Conservation (phyloP, 768 basidiomycete genomes). For the Lentinula aciculospora region DNA sequence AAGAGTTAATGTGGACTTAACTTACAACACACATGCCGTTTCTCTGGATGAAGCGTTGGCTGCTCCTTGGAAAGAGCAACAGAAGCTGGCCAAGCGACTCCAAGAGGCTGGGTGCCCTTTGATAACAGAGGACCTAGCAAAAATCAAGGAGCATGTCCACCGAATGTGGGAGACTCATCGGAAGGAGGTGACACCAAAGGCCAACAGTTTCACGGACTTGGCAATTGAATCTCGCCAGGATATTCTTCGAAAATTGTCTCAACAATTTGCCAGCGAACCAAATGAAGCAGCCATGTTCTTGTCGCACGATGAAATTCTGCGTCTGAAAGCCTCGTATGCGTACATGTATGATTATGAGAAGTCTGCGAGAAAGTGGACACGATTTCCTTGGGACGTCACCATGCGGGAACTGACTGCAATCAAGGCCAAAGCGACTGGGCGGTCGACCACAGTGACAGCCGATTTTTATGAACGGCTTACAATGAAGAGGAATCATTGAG, state of each 20-base stretch:
- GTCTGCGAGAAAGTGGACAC: slow-evolving; percentile 17
- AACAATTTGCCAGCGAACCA: slow-evolving; percentile 29
- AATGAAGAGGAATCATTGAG: slow-evolving; percentile 21
- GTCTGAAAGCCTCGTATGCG: slow-evolving; percentile 51
- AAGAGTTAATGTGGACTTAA: slow-evolving; percentile 21
- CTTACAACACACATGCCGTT: slow-evolving; percentile 15
- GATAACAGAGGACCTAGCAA: slow-evolving; percentile 27
- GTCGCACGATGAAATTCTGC: slow-evolving; percentile 23
- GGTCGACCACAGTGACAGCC: slow-evolving; percentile 33
- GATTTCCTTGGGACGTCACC: slow-evolving; percentile 45
- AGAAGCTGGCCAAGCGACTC: slow-evolving; percentile 15
- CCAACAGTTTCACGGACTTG: slow-evolving; percentile 12
- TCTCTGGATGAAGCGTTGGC: slow-evolving; percentile 24
- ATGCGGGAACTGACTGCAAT: slow-evolving; percentile 48
- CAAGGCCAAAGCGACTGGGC: slow-evolving; percentile 38
- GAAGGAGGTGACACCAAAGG: slow-evolving; percentile 12
- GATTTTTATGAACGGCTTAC: slow-evolving; percentile 41
- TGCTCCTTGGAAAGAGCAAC: slow-evolving; percentile 26
- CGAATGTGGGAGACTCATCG: slow-evolving; percentile 23
- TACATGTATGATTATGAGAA: slow-evolving; percentile 32
- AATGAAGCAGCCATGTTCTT: slow-evolving; percentile 20
- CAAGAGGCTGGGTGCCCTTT: slow-evolving; percentile 15
- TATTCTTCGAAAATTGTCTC: slow-evolving; percentile 39
- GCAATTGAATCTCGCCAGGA: slow-evolving; percentile 48
- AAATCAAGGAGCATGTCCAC: slow-evolving; percentile 37